Base-by-base conservation (phyloP, 352 stramenopile genomes). In the Globisporangium nunn region DNA sequence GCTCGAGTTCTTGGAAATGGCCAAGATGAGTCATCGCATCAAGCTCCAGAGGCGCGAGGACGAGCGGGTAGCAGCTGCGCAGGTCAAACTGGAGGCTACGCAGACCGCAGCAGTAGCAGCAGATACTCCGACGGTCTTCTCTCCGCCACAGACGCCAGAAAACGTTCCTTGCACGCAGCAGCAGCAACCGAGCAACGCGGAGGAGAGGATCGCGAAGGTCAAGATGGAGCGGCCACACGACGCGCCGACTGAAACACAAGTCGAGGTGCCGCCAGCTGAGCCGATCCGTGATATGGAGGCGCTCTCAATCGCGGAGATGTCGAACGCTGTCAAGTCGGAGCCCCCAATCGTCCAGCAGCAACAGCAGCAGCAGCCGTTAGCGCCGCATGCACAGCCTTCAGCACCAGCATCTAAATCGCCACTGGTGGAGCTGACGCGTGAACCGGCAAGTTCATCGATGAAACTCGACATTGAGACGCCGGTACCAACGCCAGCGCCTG, bases 1-100 rank as follows among this genome's bases (percentile, higher is more conserved):
- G 31, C 35, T 56, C 0, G 57, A 61, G 41, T 81, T 83, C 48
- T 41, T 68, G 28, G 75, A 87, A 40, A 66, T 74, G 58, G 67
- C 71, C 10, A 84, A 79, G 54, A 70, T 66, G 58, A 61, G 49
- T 33, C 60, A 66, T 3, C 66, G 66, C 28, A 53, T 61, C 28
- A 57, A 52, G 35, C 53, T 63, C 30, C 47, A 63, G 14, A 50
- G 29, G 12, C 50, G 61, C 17, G 49, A 64, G 15, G 48, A 63
- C 30, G 46, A 44, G 15, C 28, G 39, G 23, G 48, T 30, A 10
- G 40, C 39, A 6, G n/a, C 46, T 4, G 41, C 39, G 17, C 5
- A 28, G 6, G 35, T 15, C 14, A 12, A 43, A 12, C 37, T 17
- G 11, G 37, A 17, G 30, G 48, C 47, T 17, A 48, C 18, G 15